Evolutionary conservation across 2,329 filamentous ascomycete species (phyloP).

Genomic region (Lomentospora prolificans): DNA sequence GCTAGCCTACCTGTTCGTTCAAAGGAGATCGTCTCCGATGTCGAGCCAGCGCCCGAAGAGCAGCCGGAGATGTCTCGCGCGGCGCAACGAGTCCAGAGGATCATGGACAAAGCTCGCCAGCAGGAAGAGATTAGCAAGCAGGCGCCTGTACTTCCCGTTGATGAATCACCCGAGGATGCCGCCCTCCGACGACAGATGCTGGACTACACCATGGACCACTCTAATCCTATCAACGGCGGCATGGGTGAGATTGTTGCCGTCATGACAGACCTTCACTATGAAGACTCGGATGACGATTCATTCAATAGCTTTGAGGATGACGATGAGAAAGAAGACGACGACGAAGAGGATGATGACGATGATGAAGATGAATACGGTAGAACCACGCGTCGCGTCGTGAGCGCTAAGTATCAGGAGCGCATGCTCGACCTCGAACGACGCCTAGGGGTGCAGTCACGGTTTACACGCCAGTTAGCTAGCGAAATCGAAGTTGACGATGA

Average conservation of each 20-base stretch:
- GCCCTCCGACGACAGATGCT: conserved; percentile 79
- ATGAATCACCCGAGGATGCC: conserved; percentile 74
- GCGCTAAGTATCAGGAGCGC: conserved; percentile 64
- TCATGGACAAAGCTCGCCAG: conserved; percentile 46
- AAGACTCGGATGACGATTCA: conserved; percentile 53
- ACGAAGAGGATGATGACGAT: conserved; percentile 48
- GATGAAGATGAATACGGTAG: conserved; percentile 71
- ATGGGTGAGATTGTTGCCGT: conserved; percentile 89
- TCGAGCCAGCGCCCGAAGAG: conserved; percentile 19
- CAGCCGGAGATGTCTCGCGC: conserved; percentile 16
- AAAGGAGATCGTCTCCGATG: conserved; percentile 49
- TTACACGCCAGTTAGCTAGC: conserved; percentile 27
- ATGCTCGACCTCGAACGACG: conserved; percentile 82
- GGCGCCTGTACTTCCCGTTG: conserved; percentile 53
- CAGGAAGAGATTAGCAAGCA: conserved; percentile 38
- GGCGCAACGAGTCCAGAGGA: conserved; percentile 41
- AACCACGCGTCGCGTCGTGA: conserved; percentile 55
- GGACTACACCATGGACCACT: conserved; percentile 66
- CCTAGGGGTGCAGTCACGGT: conserved; percentile 49
- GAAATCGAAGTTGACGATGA: conserved; percentile 25
- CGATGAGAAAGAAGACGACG: conserved; percentile 44
- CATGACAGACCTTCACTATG: conserved; percentile 81
- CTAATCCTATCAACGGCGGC: conserved; percentile 32
- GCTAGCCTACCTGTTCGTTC: conserved; percentile 37
- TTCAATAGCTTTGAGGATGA: conserved; percentile 33